These are phyloP conservation scores for Hanseniaspora occidentalis DNA, from an alignment of 805 yeast genomes.

Conservation along the genomic window DNA sequence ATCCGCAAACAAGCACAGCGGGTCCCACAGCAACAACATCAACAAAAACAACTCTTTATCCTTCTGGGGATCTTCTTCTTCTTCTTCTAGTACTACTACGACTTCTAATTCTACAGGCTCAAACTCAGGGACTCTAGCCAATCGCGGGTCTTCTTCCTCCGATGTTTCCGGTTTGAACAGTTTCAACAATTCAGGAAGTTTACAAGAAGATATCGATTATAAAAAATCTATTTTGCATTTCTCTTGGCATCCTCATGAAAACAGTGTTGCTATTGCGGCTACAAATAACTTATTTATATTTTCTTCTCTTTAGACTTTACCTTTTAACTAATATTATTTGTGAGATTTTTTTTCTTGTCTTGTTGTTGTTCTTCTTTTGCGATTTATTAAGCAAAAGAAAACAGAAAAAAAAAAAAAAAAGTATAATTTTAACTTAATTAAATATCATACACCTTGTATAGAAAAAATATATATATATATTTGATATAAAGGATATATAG, in stretches of 20 bases:
- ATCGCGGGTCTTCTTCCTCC: neutral
- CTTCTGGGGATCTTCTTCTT: neutral
- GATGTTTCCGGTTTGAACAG: constrained; percentile 5
- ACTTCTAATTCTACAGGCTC: too few relatives aligned
- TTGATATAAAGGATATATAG: constrained; percentile 6
- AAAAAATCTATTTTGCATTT: constrained; percentile 87
- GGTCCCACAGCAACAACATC: constrained; percentile 8
- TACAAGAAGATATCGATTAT: constrained; percentile 67
- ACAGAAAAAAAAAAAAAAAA: too few relatives aligned
- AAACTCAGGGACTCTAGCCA: too few relatives aligned
- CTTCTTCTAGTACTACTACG: neutral
- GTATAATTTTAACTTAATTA: too few relatives aligned
- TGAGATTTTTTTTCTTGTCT: too few relatives aligned
- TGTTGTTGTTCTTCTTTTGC: too few relatives aligned
- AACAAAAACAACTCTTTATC: neutral
- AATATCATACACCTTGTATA: too few relatives aligned
- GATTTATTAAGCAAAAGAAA: too few relatives aligned
- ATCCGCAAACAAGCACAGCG: constrained; percentile 23
- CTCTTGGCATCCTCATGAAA: constrained; percentile 97
- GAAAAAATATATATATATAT: constrained; percentile 7
- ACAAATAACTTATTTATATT: constrained; percentile 86
- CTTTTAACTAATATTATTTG: too few relatives aligned
- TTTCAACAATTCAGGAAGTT: constrained; percentile 2
- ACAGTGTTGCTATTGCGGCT: constrained; percentile 95
- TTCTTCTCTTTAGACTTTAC: constrained; percentile 66